phyloP scores from a whole-genome alignment of 1,284 basidiomycete genomes.

The Cerioporus squamosus region DNA sequence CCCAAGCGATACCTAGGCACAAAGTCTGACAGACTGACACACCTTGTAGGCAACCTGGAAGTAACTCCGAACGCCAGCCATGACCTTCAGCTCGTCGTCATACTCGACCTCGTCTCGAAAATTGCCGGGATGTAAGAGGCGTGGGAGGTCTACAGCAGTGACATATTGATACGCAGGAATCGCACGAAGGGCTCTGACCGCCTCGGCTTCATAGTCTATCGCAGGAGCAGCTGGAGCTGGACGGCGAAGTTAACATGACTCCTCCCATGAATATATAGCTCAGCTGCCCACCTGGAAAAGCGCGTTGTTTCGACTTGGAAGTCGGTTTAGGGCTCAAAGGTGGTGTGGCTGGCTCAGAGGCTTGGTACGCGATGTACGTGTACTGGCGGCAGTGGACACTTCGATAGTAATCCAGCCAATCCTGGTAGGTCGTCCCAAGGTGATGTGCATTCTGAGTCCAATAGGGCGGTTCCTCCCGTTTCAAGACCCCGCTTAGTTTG shows the following conservation, averaged over 20 bases:
- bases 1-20: too few species aligned
- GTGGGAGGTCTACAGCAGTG: neutral
- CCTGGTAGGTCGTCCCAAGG: slow-evolving; percentile 14
- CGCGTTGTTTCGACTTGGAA: neutral
- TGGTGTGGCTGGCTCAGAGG: too few species aligned
- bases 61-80: slow-evolving; percentile 34
- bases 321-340: neutral
- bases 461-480: slow-evolving; percentile 32
- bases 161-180: neutral
- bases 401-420: slow-evolving; percentile 29
- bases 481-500: slow-evolving; percentile 29
- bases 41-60: slow-evolving; percentile 35
- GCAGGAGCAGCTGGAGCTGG: too few species aligned
- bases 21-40: neutral
- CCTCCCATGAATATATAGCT: too few species aligned
- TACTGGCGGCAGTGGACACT: neutral
- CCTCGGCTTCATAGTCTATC: too few species aligned
- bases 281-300: too few species aligned
- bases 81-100: slow-evolving; percentile 29
- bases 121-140: neutral
- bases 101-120: slow-evolving; percentile 9
- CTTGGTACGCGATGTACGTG: neutral
- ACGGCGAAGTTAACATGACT: too few species aligned
- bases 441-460: slow-evolving; percentile 41
- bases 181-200: too few species aligned